Base-by-base conservation (phyloP, 805 yeast genomes). In the Nadsonia fulvescens region DNA sequence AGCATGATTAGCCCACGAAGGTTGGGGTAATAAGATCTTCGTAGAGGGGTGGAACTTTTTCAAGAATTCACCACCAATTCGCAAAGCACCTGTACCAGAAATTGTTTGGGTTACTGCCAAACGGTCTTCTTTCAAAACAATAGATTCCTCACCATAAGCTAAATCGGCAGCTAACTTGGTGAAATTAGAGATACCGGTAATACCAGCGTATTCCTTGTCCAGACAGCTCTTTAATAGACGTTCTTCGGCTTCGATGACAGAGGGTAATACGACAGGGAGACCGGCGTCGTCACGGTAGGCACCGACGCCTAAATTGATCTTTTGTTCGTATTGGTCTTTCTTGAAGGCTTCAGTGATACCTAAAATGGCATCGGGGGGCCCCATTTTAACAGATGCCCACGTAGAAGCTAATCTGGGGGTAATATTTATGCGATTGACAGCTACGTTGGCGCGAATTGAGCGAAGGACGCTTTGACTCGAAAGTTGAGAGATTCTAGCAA, bases 1-100 rank as follows among this genome's bases (percentile, higher is more conserved):
- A 36, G 65, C 55, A 55, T 83, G 95, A 54, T 83, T 86, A 20
- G 93, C 81, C 96, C 96, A 83, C 9, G 94, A 76, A 29, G 93
- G 94, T 43, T 69, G 64, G 26, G 95, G 89, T 29, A 81, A 62
- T 44, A 71, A 63, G 31, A 83, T 63, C 14, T 50, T 46, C 38
- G 63, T 58, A 36, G 64, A 51, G 33, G 61, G 47, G 43, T 70
- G 59, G 60, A 74, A 76, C 34, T 63, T 54, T 37, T 52, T 51
- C 41, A 83, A 51, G 45, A 86, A 77, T 44, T 73, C 86, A 13
- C 77, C 86, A 25, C 82, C 69, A 19, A 86, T 71, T 38, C 91
- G 70, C 34, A 83, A 58, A 3, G 95, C 86, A 35, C 98, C 98
- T 19, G 98, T 86, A 36, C 98, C 98, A 20, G 92, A 75, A 34